Percentiles rank a stretch among this genome's conserved stretches.
phyloP scores from a whole-genome alignment of 2,329 filamentous ascomycete genomes.

The Trichoderma sp. region DNA sequence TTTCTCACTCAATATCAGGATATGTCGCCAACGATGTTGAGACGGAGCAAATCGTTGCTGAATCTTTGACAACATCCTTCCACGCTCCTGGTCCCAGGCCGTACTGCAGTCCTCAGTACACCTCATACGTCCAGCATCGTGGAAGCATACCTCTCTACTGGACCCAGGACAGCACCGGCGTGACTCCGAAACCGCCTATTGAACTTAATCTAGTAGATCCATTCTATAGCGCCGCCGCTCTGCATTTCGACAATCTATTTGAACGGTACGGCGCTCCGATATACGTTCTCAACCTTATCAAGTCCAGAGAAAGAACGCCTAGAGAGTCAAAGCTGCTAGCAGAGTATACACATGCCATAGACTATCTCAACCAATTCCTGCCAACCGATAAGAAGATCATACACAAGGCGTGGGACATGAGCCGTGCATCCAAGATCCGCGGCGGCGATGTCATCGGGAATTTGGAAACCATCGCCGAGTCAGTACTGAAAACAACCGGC shows the following conservation, averaged over 20 bases:
- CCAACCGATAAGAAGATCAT: constrained; percentile 82
- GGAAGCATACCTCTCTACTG: constrained; percentile 97
- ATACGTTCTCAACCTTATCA: constrained; percentile 89
- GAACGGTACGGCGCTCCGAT: constrained; percentile 89
- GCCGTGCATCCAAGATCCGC: constrained; percentile 84
- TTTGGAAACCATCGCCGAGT: constrained; percentile 84
- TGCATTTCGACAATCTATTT: constrained; percentile 95
- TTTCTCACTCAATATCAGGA: constrained; percentile 43
- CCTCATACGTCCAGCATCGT: constrained; percentile 94
- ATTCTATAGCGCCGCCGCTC: constrained; percentile 87
- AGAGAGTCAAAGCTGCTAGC: constrained; percentile 87
- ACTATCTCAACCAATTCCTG: constrained; percentile 92
- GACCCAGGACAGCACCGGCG: constrained; percentile 94
- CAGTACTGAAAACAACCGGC: constrained; percentile 80
- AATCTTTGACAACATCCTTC: constrained; percentile 92
- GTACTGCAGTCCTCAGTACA: constrained; percentile 88
- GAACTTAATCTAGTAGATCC: constrained; percentile 94
- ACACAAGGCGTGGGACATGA: constrained; percentile 98
- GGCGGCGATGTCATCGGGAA: constrained; percentile 94
- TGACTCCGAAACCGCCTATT: constrained; percentile 95
- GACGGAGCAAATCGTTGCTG: constrained; percentile 96
- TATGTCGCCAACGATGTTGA: constrained; percentile 99
- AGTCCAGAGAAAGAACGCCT: constrained; percentile 82
- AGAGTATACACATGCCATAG: constrained; percentile 84
- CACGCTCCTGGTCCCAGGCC: constrained; percentile 84